These are phyloP conservation scores for Vicia villosa DNA, from an alignment of 306 rosid genomes.

Conservation along the genomic window DNA sequence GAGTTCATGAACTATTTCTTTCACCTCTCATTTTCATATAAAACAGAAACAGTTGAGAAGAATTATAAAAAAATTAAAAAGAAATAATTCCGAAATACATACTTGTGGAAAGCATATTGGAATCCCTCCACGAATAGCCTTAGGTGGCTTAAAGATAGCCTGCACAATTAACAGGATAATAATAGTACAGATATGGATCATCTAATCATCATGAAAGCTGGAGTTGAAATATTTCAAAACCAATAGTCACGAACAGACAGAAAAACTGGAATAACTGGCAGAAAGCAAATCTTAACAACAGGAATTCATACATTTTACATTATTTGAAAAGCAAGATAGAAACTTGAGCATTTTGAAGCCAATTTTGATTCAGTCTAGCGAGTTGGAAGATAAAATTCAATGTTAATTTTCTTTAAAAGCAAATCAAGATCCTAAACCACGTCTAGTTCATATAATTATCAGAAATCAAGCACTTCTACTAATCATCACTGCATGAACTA, in stretches of 20 bases:
- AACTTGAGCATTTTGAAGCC: background rate
- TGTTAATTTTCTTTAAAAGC: background rate
- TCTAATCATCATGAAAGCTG: constrained; percentile 11
- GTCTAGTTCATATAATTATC: too few species aligned
- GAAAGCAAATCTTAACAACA: background rate
- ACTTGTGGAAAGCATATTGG: constrained; percentile 99
- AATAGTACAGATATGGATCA: constrained; percentile 8
- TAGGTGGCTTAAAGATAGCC: constrained; percentile 85
- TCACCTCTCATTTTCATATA: constrained; percentile 25
- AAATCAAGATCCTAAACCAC: constrained; percentile 30
- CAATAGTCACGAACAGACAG: background rate
- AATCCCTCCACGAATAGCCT: constrained; percentile 95
- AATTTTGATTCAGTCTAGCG: constrained; percentile 5
- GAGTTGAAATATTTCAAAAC: constrained; percentile 21
- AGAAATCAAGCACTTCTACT: background rate
- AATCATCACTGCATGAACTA: background rate
- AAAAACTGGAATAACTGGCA: background rate
- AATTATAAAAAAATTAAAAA: constrained; percentile 13
- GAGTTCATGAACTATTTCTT: constrained; percentile 5
- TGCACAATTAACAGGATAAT: constrained; percentile 48
- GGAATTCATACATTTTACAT: background rate
- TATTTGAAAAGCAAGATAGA: constrained; percentile 21
- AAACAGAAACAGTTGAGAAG: constrained; percentile 37
- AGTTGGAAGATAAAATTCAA: background rate
- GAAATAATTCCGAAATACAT: constrained; percentile 43